Evolutionary conservation across 1,284 basidiomycete species (phyloP).

Genomic region (Phlebopus sp.): DNA sequence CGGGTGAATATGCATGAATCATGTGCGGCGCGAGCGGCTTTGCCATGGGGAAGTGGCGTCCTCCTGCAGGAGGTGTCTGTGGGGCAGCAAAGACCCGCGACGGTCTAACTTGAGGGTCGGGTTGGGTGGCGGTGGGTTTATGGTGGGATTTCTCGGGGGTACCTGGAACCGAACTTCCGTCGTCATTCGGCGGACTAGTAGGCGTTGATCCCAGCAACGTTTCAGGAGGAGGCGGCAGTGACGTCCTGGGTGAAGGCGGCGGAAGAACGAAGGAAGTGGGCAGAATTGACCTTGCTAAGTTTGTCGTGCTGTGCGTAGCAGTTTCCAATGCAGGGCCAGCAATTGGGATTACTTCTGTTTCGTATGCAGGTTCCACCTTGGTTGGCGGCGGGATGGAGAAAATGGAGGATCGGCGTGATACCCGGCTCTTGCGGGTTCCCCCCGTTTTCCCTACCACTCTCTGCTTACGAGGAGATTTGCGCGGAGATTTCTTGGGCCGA

Average conservation of each 20-base stretch:
- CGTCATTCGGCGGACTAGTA: slow-evolving; percentile 2
- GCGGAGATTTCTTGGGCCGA: slow-evolving; percentile 35
- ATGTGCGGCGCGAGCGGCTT: slow-evolving; percentile 65
- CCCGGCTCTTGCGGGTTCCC: slow-evolving; percentile 42
- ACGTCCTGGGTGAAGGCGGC: slow-evolving; percentile 64
- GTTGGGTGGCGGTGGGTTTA: slow-evolving; percentile 19
- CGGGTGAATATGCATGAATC: slow-evolving; percentile 76
- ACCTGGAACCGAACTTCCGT: slow-evolving; percentile 1
- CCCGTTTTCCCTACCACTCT: slow-evolving; percentile 39
- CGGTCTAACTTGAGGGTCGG: slow-evolving; percentile 8
- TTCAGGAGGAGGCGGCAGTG: slow-evolving; percentile 42
- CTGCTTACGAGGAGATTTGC: slow-evolving; percentile 39
- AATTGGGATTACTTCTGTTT: slow-evolving; percentile 63
- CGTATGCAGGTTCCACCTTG: slow-evolving; percentile 52
- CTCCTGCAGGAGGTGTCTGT: slow-evolving; percentile 29
- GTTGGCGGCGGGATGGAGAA: slow-evolving; percentile 32
- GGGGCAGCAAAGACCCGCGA: slow-evolving; percentile 23
- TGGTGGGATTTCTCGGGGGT: not conserved
- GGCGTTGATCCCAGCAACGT: slow-evolving; percentile 17
- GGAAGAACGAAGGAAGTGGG: slow-evolving; percentile 68
- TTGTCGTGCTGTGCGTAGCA: slow-evolving; percentile 9
- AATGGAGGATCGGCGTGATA: slow-evolving; percentile 43
- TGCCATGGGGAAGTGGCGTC: slow-evolving; percentile 59
- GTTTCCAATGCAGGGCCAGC: slow-evolving; percentile 30
- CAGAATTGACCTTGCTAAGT: slow-evolving; percentile 38